Conservation (phyloP, 1,284 basidiomycete genomes). For the Moesziomyces sp. region DNA sequence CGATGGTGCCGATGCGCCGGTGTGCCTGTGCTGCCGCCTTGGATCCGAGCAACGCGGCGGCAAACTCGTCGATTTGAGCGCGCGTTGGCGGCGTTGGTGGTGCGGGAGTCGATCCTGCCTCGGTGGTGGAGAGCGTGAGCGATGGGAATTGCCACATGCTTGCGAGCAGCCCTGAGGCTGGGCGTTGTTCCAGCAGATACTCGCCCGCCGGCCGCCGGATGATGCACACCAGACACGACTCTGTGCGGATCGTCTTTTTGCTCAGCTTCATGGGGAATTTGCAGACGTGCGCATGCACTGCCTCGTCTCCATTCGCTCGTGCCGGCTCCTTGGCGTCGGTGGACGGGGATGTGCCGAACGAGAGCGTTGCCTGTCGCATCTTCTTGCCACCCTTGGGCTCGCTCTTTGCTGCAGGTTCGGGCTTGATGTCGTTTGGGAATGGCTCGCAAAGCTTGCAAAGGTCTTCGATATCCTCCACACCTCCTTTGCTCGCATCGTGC, state of each 20-base stretch:
- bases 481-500: not conserved
- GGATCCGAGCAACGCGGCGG: conserved; percentile 12
- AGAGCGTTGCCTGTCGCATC: conserved; percentile 36
- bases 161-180: conserved; percentile 47
- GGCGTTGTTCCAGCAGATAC: conserved; percentile 43
- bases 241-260: conserved; percentile 84
- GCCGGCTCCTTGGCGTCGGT: conserved; percentile 7
- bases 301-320: not conserved
- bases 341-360: conserved; percentile 19
- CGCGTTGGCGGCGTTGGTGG: not conserved
- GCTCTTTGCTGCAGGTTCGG: conserved; percentile 1
- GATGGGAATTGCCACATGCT: conserved; percentile 65
- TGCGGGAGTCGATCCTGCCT: conserved; percentile 5
- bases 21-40: conserved; percentile 1
- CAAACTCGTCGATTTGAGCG: conserved; percentile 8
- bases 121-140: conserved; percentile 38
- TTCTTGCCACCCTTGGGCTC: conserved; percentile 16
- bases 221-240: conserved; percentile 85
- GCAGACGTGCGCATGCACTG: conserved; percentile 71
- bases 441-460: conserved; percentile 59
- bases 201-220: conserved; percentile 66
- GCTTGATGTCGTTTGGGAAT: conserved; percentile 20
- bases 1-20: conserved; percentile 69
- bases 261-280: conserved; percentile 87
- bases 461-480: conserved; percentile 56